Conservation (phyloP, 2,329 filamentous ascomycete species). For the Stagonosporopsis chrysanthemi region DNA sequence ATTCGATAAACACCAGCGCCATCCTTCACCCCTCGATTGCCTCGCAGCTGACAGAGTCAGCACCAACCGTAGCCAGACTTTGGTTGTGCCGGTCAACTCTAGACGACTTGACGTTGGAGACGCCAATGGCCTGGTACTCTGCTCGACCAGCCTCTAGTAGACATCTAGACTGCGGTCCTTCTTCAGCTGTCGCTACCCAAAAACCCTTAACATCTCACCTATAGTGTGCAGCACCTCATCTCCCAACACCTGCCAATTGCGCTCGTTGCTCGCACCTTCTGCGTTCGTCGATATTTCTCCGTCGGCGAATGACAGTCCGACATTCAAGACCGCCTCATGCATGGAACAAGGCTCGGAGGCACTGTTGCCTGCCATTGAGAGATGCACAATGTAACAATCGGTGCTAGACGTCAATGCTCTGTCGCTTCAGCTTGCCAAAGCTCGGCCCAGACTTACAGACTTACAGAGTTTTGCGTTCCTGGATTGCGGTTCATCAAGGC, state of each 20-base stretch:
- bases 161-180: slow-evolving; percentile 12
- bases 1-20: slow-evolving; percentile 22
- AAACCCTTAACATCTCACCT: slow-evolving; percentile 1
- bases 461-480: slow-evolving; percentile 9
- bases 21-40: slow-evolving; percentile 15
- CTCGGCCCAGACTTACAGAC: neutral
- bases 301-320: slow-evolving; percentile 5
- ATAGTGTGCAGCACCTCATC: slow-evolving; percentile 13
- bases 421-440: slow-evolving; percentile 1
- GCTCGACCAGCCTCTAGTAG: slow-evolving; percentile 9
- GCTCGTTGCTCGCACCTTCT: slow-evolving; percentile 5
- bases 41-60: slow-evolving; percentile 15
- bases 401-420: neutral
- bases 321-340: slow-evolving; percentile 1
- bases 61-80: slow-evolving; percentile 5
- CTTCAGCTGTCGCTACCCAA: slow-evolving; percentile 1
- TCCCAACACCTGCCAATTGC: slow-evolving; percentile 16
- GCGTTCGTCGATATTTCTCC: slow-evolving; percentile 6
- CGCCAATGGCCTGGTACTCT: slow-evolving; percentile 10
- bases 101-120: neutral
- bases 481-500: slow-evolving; percentile 1
- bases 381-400: neutral
- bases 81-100: slow-evolving; percentile 11
- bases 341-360: neutral
- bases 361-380: neutral